A percentile compares a stretch with the other conserved stretches of the same genome.
Evolutionary conservation across 345 rosid genomes (phyloP).

Genomic region (Lepidium africanum): DNA sequence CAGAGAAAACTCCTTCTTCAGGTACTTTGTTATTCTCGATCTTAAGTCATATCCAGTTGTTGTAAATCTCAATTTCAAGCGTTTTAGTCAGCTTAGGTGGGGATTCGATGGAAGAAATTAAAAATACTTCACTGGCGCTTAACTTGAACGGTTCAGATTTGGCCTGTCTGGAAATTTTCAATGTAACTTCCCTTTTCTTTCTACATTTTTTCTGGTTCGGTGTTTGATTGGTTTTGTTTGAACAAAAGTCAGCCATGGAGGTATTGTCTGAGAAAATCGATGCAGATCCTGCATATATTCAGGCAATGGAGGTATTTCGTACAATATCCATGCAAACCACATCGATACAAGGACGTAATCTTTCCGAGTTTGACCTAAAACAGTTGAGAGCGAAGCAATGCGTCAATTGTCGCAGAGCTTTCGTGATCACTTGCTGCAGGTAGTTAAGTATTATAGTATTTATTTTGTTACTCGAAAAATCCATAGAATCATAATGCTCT

Average conservation of each 20-base stretch:
- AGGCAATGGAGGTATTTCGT: constrained; percentile 90
- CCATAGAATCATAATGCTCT: too few species aligned
- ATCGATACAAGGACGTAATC: constrained; percentile 31
- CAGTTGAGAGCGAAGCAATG: constrained; percentile 64
- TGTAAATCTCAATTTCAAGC: not conserved
- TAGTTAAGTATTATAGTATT: not conserved
- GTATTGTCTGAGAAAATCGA: constrained; percentile 88
- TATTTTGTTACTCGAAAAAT: too few species aligned
- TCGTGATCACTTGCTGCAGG: constrained; percentile 89
- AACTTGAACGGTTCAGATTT: constrained; percentile 5
- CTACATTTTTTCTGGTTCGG: not conserved
- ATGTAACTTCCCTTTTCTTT: constrained; percentile 36
- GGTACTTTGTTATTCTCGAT: constrained; percentile 25
- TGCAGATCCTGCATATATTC: constrained; percentile 81
- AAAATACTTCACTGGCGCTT: constrained; percentile 4
- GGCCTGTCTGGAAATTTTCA: constrained; percentile 67
- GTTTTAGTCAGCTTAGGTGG: constrained; percentile 29
- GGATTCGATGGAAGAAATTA: constrained; percentile 35
- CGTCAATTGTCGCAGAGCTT: constrained; percentile 93
- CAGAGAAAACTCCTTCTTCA: constrained; percentile 39
- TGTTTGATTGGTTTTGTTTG: not conserved
- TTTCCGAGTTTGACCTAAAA: constrained; percentile 66
- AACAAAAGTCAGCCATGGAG: constrained; percentile 82
- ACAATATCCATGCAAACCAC: constrained; percentile 52
- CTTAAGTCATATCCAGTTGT: not conserved